A percentile compares a stretch with the other conserved stretches of the same genome.
phyloP scores from a whole-genome alignment of 2,329 filamentous ascomycete species.

The Pezicula radicicola region DNA sequence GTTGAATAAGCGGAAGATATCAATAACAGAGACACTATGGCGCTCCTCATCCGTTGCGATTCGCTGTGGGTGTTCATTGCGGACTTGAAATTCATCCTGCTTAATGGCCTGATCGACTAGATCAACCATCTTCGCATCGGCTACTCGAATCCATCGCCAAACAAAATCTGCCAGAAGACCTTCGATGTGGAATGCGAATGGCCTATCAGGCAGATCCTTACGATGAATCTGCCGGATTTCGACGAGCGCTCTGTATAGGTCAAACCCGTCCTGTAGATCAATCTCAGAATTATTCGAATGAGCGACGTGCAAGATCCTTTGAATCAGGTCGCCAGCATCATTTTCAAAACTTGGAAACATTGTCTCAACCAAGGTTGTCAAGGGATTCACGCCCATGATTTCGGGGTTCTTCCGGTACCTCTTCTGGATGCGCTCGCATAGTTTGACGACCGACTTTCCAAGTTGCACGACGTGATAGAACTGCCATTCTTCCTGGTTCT shows the following conservation, averaged over 20 bases:
- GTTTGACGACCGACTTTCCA: constrained; percentile 78
- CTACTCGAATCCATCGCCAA: constrained; percentile 87
- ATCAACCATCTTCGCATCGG: constrained; percentile 73
- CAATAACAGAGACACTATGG: constrained; percentile 89
- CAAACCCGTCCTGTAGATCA: constrained; percentile 87
- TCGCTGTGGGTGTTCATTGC: constrained; percentile 59
- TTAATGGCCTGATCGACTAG: constrained; percentile 91
- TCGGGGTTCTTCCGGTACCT: constrained; percentile 84
- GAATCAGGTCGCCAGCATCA: constrained; percentile 82
- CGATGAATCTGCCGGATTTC: constrained; percentile 80
- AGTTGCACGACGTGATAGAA: constrained; percentile 88
- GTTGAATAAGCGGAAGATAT: constrained; percentile 92
- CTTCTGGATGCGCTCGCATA: constrained; percentile 88
- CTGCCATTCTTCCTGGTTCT: constrained; percentile 80
- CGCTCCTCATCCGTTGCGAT: constrained; percentile 74
- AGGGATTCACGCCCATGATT: constrained; percentile 70
- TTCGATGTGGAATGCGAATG: constrained; percentile 87
- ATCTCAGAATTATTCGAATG: constrained; percentile 71
- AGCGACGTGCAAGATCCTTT: constrained; percentile 72
- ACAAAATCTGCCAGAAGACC: constrained; percentile 85
- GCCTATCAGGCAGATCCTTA: constrained; percentile 66
- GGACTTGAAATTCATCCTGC: constrained; percentile 81
- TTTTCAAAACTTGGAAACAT: constrained; percentile 88
- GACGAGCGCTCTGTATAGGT: constrained; percentile 85
- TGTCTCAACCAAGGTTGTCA: constrained; percentile 73